These are phyloP conservation scores for Ormosia emarginata DNA, from an alignment of 306 rosid genomes.

Conservation along the genomic window DNA sequence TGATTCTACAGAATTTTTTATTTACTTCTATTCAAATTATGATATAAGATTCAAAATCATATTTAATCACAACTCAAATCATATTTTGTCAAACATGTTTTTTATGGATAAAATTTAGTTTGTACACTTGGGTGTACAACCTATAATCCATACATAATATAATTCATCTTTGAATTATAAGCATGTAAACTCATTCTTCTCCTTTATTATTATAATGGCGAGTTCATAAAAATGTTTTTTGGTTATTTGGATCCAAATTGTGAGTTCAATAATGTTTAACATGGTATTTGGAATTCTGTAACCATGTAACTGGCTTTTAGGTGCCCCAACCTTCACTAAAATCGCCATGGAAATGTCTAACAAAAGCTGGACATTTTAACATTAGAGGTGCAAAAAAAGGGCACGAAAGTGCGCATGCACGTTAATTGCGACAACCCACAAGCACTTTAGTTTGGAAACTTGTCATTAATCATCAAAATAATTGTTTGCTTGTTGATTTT, in stretches of 20 bases:
- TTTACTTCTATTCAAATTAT: no score
- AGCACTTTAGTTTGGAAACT: background rate
- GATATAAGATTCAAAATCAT: no score
- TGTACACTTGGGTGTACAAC: no score
- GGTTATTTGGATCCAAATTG: background rate
- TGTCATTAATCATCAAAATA: background rate
- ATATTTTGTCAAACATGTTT: no score
- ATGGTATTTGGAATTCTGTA: background rate
- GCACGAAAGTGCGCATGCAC: background rate
- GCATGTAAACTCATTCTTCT: background rate
- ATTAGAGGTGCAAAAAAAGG: background rate
- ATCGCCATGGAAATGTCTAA: background rate
- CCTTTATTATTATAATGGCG: background rate
- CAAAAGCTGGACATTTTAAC: conserved; percentile 23
- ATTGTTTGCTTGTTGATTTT: no score
- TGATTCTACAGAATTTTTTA: no score
- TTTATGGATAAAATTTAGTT: no score
- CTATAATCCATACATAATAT: no score
- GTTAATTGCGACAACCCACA: background rate
- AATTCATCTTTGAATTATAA: no score
- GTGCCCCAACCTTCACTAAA: background rate
- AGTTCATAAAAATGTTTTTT: background rate
- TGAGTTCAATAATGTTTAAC: background rate
- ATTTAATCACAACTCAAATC: no score
- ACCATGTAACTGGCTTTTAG: background rate